Evolutionary conservation across 352 stramenopile species (phyloP), one percentile per base, ranked within the genome.

Genomic region (Pythium myriotylum): DNA sequence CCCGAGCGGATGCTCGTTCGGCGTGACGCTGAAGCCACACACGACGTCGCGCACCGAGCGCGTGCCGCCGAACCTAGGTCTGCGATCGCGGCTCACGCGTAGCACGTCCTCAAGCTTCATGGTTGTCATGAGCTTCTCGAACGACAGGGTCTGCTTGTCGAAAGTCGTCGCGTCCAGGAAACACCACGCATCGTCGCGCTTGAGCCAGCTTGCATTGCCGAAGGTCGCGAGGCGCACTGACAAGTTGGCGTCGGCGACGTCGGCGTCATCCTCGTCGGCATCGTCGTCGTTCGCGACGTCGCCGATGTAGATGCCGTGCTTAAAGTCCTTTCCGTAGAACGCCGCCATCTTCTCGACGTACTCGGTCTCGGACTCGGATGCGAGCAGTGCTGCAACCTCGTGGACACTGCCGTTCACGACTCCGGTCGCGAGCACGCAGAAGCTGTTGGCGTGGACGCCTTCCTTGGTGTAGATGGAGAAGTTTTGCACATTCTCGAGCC

Each of bases 181-280:
- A 29, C 62, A 65, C 62, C 62, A 70, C 23, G 55, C 49, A 5
- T 65, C 62, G 13, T 57, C 24, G 43, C 50, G 54, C 2, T 22
- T 24, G 12, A 65, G 32, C 55, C 39, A 58, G 20, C 24, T 32
- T 1, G 22, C 22, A 6, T 37, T 26, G 33, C 40, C 35, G 32
- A 70, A 65, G n/a, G 55, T 62, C 19, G 55, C 56, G 14, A 43
- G 24, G 20, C 53, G 59, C n/a, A 70, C 23, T 1, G 55, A 40
- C 2, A 70, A 26, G 2, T 47, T 5, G 29, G 52, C 12, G 27
- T 2, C 37, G 37, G 13, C 37, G 5, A 16, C 37, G 13, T 20
- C 17, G 37, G 17, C 37, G 37, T 43, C 37, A 14, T 19, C 22
- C 19, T 20, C 13, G 29, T 56, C 23, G 35, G 1, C 20, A 3